Percentiles rank a stretch among this genome's conserved stretches.
These are phyloP conservation scores for Syzygium oleosum DNA, from an alignment of 345 rosid genomes.

Conservation along the genomic window DNA sequence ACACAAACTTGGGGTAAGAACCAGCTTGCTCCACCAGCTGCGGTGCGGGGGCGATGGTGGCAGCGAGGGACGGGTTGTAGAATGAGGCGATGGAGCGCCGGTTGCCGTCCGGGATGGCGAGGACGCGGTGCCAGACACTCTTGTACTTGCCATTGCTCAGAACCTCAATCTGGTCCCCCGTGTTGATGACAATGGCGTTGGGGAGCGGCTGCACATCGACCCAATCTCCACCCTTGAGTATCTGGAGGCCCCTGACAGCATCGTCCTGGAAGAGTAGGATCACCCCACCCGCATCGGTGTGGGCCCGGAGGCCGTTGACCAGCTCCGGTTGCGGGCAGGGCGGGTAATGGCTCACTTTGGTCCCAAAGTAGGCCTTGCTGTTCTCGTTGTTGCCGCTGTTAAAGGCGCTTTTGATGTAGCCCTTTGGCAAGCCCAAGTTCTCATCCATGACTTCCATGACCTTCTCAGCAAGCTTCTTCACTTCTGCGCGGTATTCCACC, in stretches of 20 bases:
- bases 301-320: constrained; percentile 69
- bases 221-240: constrained; percentile 77
- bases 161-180: constrained; percentile 93
- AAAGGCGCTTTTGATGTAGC: constrained; percentile 53
- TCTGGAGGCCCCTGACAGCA: constrained; percentile 67
- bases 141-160: constrained; percentile 81
- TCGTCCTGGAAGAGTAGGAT: constrained; percentile 86
- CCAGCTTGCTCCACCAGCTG: constrained; percentile 14
- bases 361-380: constrained; percentile 7
- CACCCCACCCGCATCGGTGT: constrained; percentile 96
- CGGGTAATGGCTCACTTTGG: constrained; percentile 78
- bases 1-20: constrained; percentile 63
- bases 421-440: constrained; percentile 62
- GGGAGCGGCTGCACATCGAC: constrained; percentile 76
- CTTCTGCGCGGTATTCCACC: constrained; percentile 59
- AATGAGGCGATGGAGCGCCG: constrained; percentile 84
- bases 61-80: constrained; percentile 69
- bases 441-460: constrained; percentile 87
- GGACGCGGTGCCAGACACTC: constrained; percentile 82
- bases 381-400: constrained; percentile 30
- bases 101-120: constrained; percentile 43
- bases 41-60: constrained; percentile 68
- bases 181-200: constrained; percentile 69
- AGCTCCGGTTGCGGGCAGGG: constrained; percentile 80
- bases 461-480: constrained; percentile 60